Evolutionary conservation across 2,329 filamentous ascomycete genomes (phyloP), one percentile per base, ranked within the genome.

Genomic region (Claviceps maximensis): DNA sequence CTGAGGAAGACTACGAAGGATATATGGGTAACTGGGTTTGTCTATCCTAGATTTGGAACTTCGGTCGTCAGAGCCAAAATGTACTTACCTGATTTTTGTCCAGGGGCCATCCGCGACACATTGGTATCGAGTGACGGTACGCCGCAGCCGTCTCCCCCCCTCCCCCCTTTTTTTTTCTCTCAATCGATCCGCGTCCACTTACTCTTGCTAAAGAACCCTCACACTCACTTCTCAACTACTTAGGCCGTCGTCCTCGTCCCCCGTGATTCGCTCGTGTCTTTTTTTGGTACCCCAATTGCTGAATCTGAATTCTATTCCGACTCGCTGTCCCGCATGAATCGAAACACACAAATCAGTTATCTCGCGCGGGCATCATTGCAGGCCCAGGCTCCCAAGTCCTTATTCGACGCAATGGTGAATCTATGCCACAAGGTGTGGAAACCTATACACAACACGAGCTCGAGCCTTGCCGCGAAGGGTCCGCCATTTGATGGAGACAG

Each of bases 21-120:
- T 65, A 57, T 23, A 62, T 58, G 57, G 63, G 64, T 1, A 65
- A 64, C 46, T 59, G 8, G 33, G 65, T 67, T 31, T 27, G 57
- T 51, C 36, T 40, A n/a, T 12, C 21, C 49, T 33, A 23, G 27
- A 27, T 7, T 33, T 5, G 10, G 9, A 23, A 10, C 5, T 46
- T 25, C 19, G 6, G 13, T 12, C 17, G 19, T 40, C 31, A 27
- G 21, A 38, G 23, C 21, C 12, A 19, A 29, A 13, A n/a, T 49
- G 15, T 49, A 10, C 36, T 49, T 40, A 49, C 8, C 40, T 21
- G 21, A n/a, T 33, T 38, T 33, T 49, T 23, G 40, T 40, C 19
- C 45, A 61, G 59, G 61, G 59, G 0, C 57, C 58, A 17, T 51
- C 21, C 3, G 60, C 58, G 15, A 62, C 54, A 3, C 61, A 63